A percentile compares a stretch with the other conserved stretches of the same genome.
Conservation (phyloP, 345 rosid genomes). For the Luvunga scandens region DNA sequence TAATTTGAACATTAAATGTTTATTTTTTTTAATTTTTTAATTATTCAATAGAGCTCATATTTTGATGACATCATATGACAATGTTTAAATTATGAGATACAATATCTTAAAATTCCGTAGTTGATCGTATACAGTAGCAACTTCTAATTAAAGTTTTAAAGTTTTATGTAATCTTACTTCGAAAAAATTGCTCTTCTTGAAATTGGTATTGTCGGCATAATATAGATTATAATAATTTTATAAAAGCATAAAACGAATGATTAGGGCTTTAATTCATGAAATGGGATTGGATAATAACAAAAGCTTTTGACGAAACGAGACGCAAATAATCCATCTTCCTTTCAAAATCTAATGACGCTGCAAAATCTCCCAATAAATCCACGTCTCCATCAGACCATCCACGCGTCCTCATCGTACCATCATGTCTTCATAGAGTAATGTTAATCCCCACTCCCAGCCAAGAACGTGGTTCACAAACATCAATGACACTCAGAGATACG, state of each 20-base stretch:
- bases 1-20: too few relatives aligned
- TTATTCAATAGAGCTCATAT: too few relatives aligned
- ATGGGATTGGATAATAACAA: not conserved
- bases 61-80: too few relatives aligned
- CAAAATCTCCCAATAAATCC: not conserved
- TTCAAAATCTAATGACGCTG: not conserved
- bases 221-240: too few relatives aligned
- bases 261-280: not conserved
- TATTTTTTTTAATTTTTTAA: too few relatives aligned
- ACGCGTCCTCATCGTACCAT: slow-evolving; percentile 10
- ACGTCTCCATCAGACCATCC: slow-evolving; percentile 21
- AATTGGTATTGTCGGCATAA: too few relatives aligned
- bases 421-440: not conserved
- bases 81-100: too few relatives aligned
- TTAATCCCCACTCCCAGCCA: not conserved
- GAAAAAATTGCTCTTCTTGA: too few relatives aligned
- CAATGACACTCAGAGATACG: fast-evolving
- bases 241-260: not conserved
- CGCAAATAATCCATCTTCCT: not conserved
- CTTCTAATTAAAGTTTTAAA: too few relatives aligned
- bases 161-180: too few relatives aligned
- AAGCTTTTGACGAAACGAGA: not conserved
- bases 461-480: not conserved
- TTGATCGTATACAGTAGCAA: too few relatives aligned
- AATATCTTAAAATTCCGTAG: too few relatives aligned